A percentile compares a stretch with the other conserved stretches of the same genome.
phyloP scores from a whole-genome alignment of 2,329 filamentous ascomycete species.

The Dactylellina sp. region DNA sequence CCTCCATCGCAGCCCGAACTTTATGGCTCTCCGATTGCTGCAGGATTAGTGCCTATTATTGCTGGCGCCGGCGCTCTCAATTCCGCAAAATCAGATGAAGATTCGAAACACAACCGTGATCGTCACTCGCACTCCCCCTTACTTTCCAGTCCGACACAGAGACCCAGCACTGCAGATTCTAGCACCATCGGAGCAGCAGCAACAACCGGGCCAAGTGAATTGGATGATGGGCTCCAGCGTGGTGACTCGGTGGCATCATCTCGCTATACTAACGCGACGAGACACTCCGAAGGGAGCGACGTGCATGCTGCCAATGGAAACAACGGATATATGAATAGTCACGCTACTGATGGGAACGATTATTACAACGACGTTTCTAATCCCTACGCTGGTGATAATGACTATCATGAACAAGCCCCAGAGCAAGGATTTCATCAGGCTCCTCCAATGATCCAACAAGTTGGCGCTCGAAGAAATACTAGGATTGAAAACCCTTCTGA shows the following conservation, averaged over 20 bases:
- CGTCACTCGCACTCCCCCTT: slow-evolving; percentile 77
- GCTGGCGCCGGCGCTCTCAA: slow-evolving; percentile 23
- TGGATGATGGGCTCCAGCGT: slow-evolving; percentile 78
- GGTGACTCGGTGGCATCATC: slow-evolving; percentile 96
- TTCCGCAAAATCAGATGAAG: slow-evolving; percentile 23
- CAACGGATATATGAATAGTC: slow-evolving; percentile 66
- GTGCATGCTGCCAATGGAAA: slow-evolving; percentile 35
- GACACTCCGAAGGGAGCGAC: slow-evolving; percentile 75
- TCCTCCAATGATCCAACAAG: slow-evolving; percentile 88
- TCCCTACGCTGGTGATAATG: slow-evolving; percentile 68
- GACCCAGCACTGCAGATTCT: slow-evolving; percentile 74
- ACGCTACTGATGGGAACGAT: slow-evolving; percentile 67
- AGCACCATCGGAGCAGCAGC: slow-evolving; percentile 87
- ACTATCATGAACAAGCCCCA: slow-evolving; percentile 61
- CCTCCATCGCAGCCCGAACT: slow-evolving; percentile 40
- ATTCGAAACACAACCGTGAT: slow-evolving; percentile 70
- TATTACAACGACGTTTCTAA: slow-evolving; percentile 71
- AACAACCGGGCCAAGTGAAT: slow-evolving; percentile 75
- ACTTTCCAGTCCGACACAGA: slow-evolving; percentile 66
- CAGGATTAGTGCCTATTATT: slow-evolving; percentile 8
- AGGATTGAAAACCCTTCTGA: slow-evolving; percentile 86
- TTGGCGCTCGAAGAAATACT: slow-evolving; percentile 90
- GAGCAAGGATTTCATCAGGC: slow-evolving; percentile 66
- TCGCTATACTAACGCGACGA: slow-evolving; percentile 85
- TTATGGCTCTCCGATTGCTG: slow-evolving; percentile 36